Evolutionary conservation across 176 grass and related monocot genomes (phyloP).

Genomic region (Phoenix roebelenii): DNA sequence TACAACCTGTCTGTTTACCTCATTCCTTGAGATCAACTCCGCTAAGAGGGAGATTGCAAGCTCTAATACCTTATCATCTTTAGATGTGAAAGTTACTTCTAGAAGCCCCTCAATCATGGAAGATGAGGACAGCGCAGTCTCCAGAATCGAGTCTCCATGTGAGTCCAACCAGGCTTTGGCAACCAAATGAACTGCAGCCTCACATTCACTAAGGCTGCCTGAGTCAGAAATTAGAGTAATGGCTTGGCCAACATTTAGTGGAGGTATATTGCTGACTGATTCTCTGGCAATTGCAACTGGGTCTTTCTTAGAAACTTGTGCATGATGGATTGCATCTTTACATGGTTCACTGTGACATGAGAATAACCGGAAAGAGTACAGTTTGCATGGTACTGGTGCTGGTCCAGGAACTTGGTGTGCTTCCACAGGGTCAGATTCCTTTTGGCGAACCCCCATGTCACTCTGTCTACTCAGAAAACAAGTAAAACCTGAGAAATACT

Average conservation of each 20-base stretch:
- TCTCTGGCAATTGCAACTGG: slow-evolving; percentile 34
- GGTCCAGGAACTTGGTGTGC: slow-evolving; percentile 23
- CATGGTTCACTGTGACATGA: slow-evolving; percentile 63
- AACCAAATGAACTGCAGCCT: slow-evolving; percentile 60
- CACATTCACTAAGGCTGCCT: slow-evolving; percentile 53
- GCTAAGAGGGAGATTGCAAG: slow-evolving; percentile 72
- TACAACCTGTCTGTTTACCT: slow-evolving; percentile 75
- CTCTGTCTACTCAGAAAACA: slow-evolving; percentile 97
- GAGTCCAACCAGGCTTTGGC: slow-evolving; percentile 53
- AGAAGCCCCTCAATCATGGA: slow-evolving; percentile 87
- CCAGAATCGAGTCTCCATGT: slow-evolving; percentile 35
- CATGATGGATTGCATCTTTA: slow-evolving; percentile 53
- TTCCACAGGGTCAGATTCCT: slow-evolving; percentile 22
- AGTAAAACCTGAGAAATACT: slow-evolving; percentile 26
- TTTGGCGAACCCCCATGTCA: slow-evolving; percentile 60
- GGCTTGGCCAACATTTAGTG: slow-evolving; percentile 58
- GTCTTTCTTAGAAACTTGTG: slow-evolving; percentile 54
- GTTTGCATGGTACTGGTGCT: slow-evolving; percentile 36
- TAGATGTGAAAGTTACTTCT: slow-evolving; percentile 90
- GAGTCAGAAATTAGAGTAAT: slow-evolving; percentile 66
- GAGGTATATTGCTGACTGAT: slow-evolving; percentile 17
- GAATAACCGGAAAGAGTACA: slow-evolving; percentile 71
- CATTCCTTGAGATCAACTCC: slow-evolving; percentile 48
- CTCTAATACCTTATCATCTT: slow-evolving; percentile 73
- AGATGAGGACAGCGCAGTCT: slow-evolving; percentile 45